Evolutionary conservation across 2,329 filamentous ascomycete genomes (phyloP).

Genomic region (Periconia digitata): DNA sequence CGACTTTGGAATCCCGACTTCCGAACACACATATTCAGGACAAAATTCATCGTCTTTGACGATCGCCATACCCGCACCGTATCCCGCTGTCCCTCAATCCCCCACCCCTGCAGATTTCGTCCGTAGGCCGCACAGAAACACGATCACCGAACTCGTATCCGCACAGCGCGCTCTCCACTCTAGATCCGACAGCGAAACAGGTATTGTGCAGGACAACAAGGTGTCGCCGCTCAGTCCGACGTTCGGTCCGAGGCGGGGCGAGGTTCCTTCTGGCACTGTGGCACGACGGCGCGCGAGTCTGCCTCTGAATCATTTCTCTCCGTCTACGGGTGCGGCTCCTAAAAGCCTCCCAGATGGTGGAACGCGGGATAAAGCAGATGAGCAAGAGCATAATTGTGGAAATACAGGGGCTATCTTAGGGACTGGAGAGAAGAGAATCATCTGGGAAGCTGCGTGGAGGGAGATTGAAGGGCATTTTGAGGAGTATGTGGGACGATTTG

Average conservation of each 20-base stretch:
- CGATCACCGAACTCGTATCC: background rate
- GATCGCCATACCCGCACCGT: background rate
- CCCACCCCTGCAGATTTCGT: background rate
- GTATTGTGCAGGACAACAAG: background rate
- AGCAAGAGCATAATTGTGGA: background rate
- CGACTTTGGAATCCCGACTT: background rate
- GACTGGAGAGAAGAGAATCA: conserved; percentile 3
- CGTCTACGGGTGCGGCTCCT: background rate
- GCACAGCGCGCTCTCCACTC: background rate
- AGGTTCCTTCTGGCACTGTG: conserved; percentile 10
- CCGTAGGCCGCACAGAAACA: background rate
- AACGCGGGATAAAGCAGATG: background rate
- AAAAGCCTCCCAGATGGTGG: background rate
- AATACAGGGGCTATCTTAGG: background rate
- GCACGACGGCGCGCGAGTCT: conserved; percentile 8
- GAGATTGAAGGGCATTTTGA: conserved; percentile 14
- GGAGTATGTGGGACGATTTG: conserved; percentile 9
- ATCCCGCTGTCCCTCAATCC: background rate
- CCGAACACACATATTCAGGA: no score
- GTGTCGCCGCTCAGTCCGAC: conserved; percentile 14
- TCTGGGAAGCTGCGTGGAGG: conserved; percentile 16
- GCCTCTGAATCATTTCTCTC: background rate
- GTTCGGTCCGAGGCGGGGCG: conserved; percentile 14
- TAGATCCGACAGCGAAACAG: background rate
- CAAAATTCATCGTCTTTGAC: background rate